Percentiles rank a stretch among this genome's conserved stretches.
phyloP scores from a whole-genome alignment of 441 rosid genomes.

The Aquilaria agallochum region DNA sequence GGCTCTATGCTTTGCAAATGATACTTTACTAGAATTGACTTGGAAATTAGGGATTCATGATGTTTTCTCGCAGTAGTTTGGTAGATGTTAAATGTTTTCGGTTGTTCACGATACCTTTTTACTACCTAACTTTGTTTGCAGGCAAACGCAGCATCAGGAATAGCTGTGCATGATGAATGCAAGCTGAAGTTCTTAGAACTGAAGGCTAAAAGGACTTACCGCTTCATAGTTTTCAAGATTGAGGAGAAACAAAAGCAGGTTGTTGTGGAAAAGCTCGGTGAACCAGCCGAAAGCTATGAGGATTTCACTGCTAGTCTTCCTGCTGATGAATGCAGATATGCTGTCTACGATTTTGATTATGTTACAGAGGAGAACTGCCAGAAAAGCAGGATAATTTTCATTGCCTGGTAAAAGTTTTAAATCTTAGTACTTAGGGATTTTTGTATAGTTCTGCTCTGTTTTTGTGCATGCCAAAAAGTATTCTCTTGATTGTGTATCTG shows the following conservation, averaged over 20 bases:
- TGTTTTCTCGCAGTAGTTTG: neutral
- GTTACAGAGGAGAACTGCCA: conserved; percentile 55
- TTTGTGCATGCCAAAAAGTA: too few relatives aligned
- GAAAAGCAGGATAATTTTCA: conserved; percentile 56
- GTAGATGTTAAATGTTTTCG: neutral
- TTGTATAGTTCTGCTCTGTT: too few relatives aligned
- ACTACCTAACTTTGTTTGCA: conserved; percentile 11
- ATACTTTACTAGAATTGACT: too few relatives aligned
- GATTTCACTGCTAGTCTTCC: conserved; percentile 52
- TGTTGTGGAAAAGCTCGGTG: conserved; percentile 55
- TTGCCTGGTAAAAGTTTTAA: conserved; percentile 47
- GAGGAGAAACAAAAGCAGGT: conserved; percentile 64
- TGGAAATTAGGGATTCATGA: neutral
- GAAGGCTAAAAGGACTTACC: conserved; percentile 59
- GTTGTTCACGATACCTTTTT: conserved; percentile 5
- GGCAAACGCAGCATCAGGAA: conserved; percentile 61
- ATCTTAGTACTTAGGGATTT: too few relatives aligned
- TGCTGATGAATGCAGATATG: conserved; percentile 56
- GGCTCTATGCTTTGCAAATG: too few relatives aligned
- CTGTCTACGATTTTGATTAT: conserved; percentile 56
- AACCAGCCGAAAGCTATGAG: conserved; percentile 48
- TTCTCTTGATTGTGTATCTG: too few relatives aligned
- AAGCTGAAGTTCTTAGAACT: conserved; percentile 54
- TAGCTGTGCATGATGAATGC: conserved; percentile 69
- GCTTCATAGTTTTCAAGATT: conserved; percentile 51